Conservation (phyloP, 2,329 filamentous ascomycete genomes). For the Fusarium staphyleae region DNA sequence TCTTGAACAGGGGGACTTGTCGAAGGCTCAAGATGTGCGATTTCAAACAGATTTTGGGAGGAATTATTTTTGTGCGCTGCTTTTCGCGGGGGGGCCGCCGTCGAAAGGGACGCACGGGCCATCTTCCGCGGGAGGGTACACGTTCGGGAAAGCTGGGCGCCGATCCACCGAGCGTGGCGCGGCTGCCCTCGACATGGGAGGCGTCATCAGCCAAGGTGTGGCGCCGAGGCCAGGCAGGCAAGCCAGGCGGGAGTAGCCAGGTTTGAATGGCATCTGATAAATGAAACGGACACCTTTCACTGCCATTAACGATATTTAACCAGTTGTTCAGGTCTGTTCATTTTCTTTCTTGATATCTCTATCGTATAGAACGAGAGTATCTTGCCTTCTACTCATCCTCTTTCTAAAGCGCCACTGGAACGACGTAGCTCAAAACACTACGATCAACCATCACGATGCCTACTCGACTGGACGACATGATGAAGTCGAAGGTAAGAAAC, state of each 20-base stretch:
- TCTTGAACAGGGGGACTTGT: conserved; percentile 40
- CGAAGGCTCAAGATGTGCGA: conserved; percentile 36
- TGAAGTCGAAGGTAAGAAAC: conserved; percentile 38
- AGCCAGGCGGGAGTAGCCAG: background rate
- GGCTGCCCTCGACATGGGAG: conserved; percentile 2
- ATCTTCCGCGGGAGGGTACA: conserved; percentile 1
- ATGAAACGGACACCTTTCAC: conserved; percentile 38
- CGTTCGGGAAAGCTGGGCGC: conserved; percentile 29
- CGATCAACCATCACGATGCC: conserved; percentile 21
- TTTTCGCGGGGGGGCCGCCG: conserved; percentile 41
- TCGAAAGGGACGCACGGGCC: conserved; percentile 37
- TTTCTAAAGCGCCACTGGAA: no score
- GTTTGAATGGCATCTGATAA: conserved; percentile 8
- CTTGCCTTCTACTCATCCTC: background rate
- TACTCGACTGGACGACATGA: conserved; percentile 33
- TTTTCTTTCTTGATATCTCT: no score
- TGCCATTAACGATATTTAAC: background rate
- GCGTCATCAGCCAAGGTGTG: conserved; percentile 12
- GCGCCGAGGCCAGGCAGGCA: background rate
- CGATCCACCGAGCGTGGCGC: conserved; percentile 39
- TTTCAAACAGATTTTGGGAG: conserved; percentile 41
- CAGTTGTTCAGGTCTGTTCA: background rate
- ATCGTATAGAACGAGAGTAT: background rate
- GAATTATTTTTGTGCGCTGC: conserved; percentile 46
- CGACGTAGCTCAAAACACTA: background rate